phyloP scores from a whole-genome alignment of 139 green algal genomes.

The Micractinium conductrix region DNA sequence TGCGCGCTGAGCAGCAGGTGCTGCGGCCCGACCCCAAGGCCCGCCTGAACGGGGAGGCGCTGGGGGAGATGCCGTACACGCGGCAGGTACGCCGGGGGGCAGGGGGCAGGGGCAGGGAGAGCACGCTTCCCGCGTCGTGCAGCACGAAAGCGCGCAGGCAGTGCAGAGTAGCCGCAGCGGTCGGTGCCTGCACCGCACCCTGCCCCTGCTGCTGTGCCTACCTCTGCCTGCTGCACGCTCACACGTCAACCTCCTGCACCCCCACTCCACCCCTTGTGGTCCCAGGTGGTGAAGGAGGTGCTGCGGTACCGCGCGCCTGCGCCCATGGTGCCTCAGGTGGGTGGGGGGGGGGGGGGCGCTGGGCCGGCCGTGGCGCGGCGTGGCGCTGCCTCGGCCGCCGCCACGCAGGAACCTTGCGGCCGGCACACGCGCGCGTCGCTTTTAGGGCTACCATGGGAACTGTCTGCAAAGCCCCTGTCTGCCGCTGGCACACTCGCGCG shows the following conservation, averaged over 20 bases:
- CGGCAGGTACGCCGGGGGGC: conserved; percentile 61
- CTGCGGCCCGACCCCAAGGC: conserved; percentile 63
- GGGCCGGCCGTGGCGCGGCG: too few relatives aligned
- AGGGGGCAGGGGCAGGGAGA: background rate
- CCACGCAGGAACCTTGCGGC: too few relatives aligned
- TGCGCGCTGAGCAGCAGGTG: conserved; percentile 68
- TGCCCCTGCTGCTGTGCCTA: too few relatives aligned
- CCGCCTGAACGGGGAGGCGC: conserved; percentile 69
- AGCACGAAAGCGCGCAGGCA: too few relatives aligned
- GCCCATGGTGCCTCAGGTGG: conserved; percentile 82
- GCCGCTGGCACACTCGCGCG: too few relatives aligned
- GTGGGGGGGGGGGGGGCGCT: background rate
- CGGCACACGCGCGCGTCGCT: too few relatives aligned
- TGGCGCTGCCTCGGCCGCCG: too few relatives aligned
- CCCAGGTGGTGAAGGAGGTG: conserved; percentile 82
- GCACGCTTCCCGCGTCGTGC: background rate
- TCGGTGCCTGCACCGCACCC: too few relatives aligned
- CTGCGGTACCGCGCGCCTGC: conserved; percentile 80
- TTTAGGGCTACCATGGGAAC: too few relatives aligned
- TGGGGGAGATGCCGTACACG: conserved; percentile 83
- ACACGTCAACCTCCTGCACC: background rate
- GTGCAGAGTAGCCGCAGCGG: too few relatives aligned
- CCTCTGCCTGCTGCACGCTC: background rate
- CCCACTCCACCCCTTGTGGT: background rate
- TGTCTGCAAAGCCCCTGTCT: too few relatives aligned